Evolutionary conservation across 768 basidiomycete genomes (phyloP), one percentile per base, ranked within the genome.

Genomic region (Collybia nuda): DNA sequence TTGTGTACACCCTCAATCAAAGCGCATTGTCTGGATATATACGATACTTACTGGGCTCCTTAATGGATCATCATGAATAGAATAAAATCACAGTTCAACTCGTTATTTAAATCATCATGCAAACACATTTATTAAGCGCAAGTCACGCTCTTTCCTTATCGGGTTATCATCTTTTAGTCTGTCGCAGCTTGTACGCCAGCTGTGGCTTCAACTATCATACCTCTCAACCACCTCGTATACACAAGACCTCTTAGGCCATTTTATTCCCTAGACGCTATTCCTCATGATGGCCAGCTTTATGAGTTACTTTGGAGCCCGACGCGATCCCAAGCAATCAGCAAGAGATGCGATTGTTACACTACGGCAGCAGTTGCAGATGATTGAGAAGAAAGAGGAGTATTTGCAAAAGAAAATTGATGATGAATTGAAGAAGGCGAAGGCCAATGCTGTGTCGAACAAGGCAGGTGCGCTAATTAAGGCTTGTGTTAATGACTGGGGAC

Each of bases 311-410:
- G 88, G 86, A 11, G 86, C 88, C 44, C 80, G 85, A 56, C 82
- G 84, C 59, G 89, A 95, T 64, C 79, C 91, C 19, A 91, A 90
- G 69, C 84, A 88, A 70, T 76, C 86, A 22, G 87, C 96, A 40
- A 81, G 93, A 56, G 92, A 97, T 66, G 92, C 97, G 42, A 99
- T 99, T 67, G 89, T 98, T 52, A 80, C 80, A 40, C 77, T 99
- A 59, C 84, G 96, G 62, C 88, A 96, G 72, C 94, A 98, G 67
- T 80, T 98, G 55, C 84, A 92, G 71, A 89, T 96, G 86, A 85
- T 98, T 59, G 94, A 98, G 82, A 99, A 98, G 92, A 98, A 96
- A 78, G 97, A 98, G 75, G 96, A 98, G 68, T 79, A 91, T 69
- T 74, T 98, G 54, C 87, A 89, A 79, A 94, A 90, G 83, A 93